Evolutionary conservation across 2,329 filamentous ascomycete genomes (phyloP).

Genomic region (Trichoderma endophyticum): DNA sequence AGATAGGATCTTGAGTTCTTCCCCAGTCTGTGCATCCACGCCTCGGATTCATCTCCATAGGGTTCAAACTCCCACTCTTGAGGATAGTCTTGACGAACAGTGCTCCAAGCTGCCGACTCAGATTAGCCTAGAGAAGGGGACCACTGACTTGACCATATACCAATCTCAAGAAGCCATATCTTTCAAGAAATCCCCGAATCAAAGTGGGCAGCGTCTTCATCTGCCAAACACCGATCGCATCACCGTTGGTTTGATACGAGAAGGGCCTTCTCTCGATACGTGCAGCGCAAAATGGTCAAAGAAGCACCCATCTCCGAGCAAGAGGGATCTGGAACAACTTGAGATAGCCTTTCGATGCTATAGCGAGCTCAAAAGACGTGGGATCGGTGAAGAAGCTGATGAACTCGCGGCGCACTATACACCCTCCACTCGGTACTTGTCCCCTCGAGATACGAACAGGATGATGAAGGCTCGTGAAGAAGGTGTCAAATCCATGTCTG

Average conservation of each 20-base stretch:
- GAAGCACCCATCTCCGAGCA: slow-evolving; percentile 47
- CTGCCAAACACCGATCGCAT: background rate
- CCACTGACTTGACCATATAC: slow-evolving; percentile 12
- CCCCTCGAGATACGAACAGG: slow-evolving; percentile 31
- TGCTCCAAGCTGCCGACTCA: background rate
- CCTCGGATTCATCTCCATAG: slow-evolving; percentile 31
- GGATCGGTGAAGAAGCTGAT: slow-evolving; percentile 27
- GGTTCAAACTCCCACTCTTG: slow-evolving; percentile 17
- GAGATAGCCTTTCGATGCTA: slow-evolving; percentile 36
- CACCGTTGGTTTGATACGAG: background rate
- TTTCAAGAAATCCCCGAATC: background rate
- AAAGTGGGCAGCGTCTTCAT: background rate
- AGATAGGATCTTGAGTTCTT: slow-evolving; percentile 36
- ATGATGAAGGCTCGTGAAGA: slow-evolving; percentile 19
- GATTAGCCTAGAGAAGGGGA: slow-evolving; percentile 4
- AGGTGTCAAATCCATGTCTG: background rate
- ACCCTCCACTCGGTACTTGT: slow-evolving; percentile 21
- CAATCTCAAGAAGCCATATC: slow-evolving; percentile 5
- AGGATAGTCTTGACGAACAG: background rate
- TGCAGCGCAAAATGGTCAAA: slow-evolving; percentile 27
- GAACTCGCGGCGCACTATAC: slow-evolving; percentile 29
- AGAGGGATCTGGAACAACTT: slow-evolving; percentile 39
- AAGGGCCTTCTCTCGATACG: background rate
- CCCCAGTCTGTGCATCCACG: slow-evolving; percentile 39
- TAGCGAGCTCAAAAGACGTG: slow-evolving; percentile 23